Base-by-base conservation (phyloP, 257 asterid genomes). In the Plantago major region DNA sequence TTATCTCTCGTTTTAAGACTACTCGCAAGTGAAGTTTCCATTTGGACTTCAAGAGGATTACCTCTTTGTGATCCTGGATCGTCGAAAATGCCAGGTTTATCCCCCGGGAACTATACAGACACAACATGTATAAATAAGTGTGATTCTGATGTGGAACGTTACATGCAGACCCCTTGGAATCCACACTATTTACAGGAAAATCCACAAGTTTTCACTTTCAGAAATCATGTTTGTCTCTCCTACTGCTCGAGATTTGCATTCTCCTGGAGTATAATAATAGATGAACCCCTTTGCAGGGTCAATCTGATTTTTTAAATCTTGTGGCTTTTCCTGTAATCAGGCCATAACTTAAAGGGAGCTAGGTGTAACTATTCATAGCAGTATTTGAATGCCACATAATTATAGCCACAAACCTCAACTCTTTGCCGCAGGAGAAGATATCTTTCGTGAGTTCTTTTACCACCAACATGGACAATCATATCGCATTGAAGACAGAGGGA, bases 401-500 rank as follows among this genome's bases (percentile, higher is more conserved):
- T 46, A 69, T 67, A 67, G 70, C 70, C 58, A 84, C 93, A 78
- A 84, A 91, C 98, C 98, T 91, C 91, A 42, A 86, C 78, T 83
- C 92, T 88, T 81, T 91, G 97, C 78, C 98, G 86, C 64, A 88
- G 67, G 63, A 91, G 72, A 63, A 91, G 98, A 84, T 86, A 88
- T 69, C 98, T 76, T 55, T 86, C 86, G 64, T 91, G 98, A 64
- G 98, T 91, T 88, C 97, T 77, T 84, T 91, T 91, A 46, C 97
- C 97, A 43, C 90, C 98, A 51, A 88, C 98, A 74, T 91, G 98
- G 62, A 88, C 97, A 63, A 74, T 76, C 93, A 82, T 86, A 71
- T 91, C 98, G 71, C 98, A 91, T 81, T 86, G 95, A 73, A 86
- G 78, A 71, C 98, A 91, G 44, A 91, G 95, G 70, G 97, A 86